Evolutionary conservation across 139 green algal species (phyloP), one percentile per base, ranked within the genome.

Genomic region (Closterium sp.): DNA sequence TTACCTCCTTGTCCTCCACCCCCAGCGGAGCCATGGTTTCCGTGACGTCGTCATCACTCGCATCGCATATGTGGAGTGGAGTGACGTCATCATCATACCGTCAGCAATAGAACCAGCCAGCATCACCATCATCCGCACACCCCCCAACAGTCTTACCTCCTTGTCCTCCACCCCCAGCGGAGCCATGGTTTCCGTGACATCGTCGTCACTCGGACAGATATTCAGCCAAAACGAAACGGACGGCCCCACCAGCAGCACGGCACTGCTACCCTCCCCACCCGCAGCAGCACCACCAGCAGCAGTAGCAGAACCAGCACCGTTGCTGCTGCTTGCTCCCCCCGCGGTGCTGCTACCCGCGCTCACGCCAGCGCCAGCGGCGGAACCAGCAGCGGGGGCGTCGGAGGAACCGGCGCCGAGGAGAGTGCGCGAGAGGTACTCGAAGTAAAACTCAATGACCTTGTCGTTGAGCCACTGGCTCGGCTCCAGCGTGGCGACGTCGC

Each of bases 191-290:
- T n/a, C 31, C 9, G 32, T 84, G 23, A 90, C 34, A 33, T 90
- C 87, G n/a, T 84, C 87, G 19, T 84, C 23, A 32, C 23, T 30
- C 23, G 33, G 25, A 86, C 91, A 93, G 88, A 93, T 86, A 19
- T 28, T 23, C 10, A 93, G 21, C 91, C 91, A 93, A 76, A 93
- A 93, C 28, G 88, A 34, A 8, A 93, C 88, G 25, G 91, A 91
- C 23, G 91, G 91, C 34, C 32, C 33, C 66, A 93, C 55, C 25
- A 93, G 21, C 32, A 93, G 55, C 9, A 92, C 31, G 4, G 90
- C 64, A 9, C 25, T 34, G 9, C 12, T 38, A 88, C 32, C 87
- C 34, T 43, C 31, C 34, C 64, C 87, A 28, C 81, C 35, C 35
- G 69, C 87, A 10, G 81, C 81, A 86, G 5, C 81, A 32, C 81